Base-by-base conservation (phyloP, 1,284 basidiomycete genomes). In the Rhodotorula sp. region DNA sequence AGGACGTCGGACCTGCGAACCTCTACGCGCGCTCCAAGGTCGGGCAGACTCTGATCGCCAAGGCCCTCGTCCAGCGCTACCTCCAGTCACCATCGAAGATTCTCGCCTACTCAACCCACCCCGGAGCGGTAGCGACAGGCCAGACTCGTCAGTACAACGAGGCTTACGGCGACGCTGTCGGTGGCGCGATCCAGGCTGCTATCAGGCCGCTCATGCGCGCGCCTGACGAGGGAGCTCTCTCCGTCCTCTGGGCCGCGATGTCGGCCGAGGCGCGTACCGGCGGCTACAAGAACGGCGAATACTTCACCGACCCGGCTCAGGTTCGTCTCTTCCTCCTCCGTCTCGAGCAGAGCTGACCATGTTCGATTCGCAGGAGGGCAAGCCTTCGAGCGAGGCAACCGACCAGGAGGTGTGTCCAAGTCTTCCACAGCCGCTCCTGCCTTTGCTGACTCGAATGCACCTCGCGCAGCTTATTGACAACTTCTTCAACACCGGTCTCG, bases 141-240 rank as follows among this genome's bases (percentile, higher is more conserved):
- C 75, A 76, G 63, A 69, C 70, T 20, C 60, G 63, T 16, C 73
- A 76, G 52, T 75, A 73, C 63, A 63, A 65, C 22, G 65, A 70
- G 9, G 75, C 73, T 6, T 75, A 75, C 53, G 71, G 73, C 4
- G 70, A 73, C 26, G 53, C 31, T 0, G 61, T 51, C 8, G 75
- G 75, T 15, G 47, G 34, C 22, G 11, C 65, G 10, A 59, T 75
- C 54, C 55, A 64, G 13, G 57, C 67, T 9, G 72, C 56, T 1
- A 55, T 70, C 0, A 31, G 59, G 2, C 64, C 64, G 3, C 16
- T 62, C 10, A 74, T 74, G 72, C 53, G 65, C 7, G 47, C 60
- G 5, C 67, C 75, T 4, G 58, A 67, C 28, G 64, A 74, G 24
- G 72, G 72, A 0, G 63, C 69, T 24, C 61, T 72, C 26, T 68